phyloP scores from a whole-genome alignment of 2,329 filamentous ascomycete genomes.

The Tricladium varicosporioides region DNA sequence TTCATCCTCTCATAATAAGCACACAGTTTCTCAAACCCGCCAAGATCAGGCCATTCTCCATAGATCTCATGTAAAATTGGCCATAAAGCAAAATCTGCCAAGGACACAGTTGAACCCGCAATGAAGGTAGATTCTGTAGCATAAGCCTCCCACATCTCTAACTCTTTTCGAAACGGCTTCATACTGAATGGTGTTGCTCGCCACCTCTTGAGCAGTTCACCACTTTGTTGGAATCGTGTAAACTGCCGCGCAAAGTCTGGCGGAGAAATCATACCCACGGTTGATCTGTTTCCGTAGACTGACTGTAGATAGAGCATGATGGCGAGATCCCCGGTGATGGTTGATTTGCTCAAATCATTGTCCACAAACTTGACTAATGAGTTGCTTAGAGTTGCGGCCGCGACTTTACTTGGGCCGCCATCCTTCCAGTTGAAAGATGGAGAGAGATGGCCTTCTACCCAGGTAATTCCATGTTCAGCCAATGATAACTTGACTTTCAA shows the following conservation, averaged over 20 bases:
- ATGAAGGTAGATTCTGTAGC: constrained; percentile 39
- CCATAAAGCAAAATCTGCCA: constrained; percentile 58
- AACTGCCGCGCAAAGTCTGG: constrained; percentile 28
- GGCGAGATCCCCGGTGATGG: constrained; percentile 48
- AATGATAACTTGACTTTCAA: constrained; percentile 50
- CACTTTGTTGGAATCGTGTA: constrained; percentile 26
- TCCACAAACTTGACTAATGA: constrained; percentile 51
- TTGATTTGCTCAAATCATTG: constrained; percentile 48
- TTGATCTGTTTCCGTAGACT: constrained; percentile 38
- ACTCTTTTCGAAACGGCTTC: constrained; percentile 29
- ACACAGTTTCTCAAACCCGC: constrained; percentile 32
- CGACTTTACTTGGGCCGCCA: constrained; percentile 18
- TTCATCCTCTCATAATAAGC: constrained; percentile 24
- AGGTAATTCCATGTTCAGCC: constrained; percentile 45
- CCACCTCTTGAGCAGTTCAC: constrained; percentile 25
- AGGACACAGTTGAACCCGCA: constrained; percentile 39
- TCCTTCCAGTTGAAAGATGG: constrained; percentile 32
- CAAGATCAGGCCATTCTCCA: constrained; percentile 32
- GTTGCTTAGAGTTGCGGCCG: constrained; percentile 19
- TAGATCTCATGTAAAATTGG: constrained; percentile 51
- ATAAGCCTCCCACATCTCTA: constrained; percentile 26
- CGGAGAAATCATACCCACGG: constrained; percentile 5
- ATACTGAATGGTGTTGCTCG: constrained; percentile 19
- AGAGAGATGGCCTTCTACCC: constrained; percentile 28
- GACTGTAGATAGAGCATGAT: constrained; percentile 62